Base-by-base conservation (phyloP, 345 rosid genomes). In the Alliaria petiolata region DNA sequence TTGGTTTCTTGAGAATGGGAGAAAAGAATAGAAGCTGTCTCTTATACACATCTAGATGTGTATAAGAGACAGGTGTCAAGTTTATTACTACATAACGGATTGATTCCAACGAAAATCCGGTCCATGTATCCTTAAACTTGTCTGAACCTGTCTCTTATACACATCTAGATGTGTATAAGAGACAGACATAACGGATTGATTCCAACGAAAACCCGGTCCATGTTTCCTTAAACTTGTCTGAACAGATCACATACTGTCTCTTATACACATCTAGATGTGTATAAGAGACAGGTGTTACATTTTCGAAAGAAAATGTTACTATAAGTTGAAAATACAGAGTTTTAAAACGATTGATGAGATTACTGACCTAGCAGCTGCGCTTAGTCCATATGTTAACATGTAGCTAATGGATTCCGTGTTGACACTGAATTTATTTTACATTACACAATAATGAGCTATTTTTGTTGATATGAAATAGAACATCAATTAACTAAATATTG, bases 321-420 rank as follows among this genome's bases (percentile, higher is more conserved):
- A 22, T 22, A 22, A 22, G 25, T 1, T 1, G 25, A 22, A 22
- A 22, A 22, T 22, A 22, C 25, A 22, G 25, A 22, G 25, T 22
- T 22, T 22, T 22, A 1, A 22, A 16, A 33, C 2, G 13, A 53
- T 25, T 30, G 6, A 6, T 54, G 31, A 51, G 8, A 17, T 34
- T 38, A 26, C 88, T 60, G 50, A 92, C 98, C 98, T 90, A 53
- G 86, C 91, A 25, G 91, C 89, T 39, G 96, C 92, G 69, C 92
- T 83, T 3, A 93, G 85, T 9, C 98, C 97, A 7, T 82, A 86
- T 12, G 84, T 80, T 36, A 85, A 75, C 91, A 87, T 86, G 82
- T 73, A 90, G 46, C 92, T 81, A 40, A 89, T 65, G 0, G 83
- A 9, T 75, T 89, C 89, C 1, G 89, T 87, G 60, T 84, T 86